Evolutionary conservation across 805 yeast genomes (phyloP).

Genomic region (Candida nonsorbophila): DNA sequence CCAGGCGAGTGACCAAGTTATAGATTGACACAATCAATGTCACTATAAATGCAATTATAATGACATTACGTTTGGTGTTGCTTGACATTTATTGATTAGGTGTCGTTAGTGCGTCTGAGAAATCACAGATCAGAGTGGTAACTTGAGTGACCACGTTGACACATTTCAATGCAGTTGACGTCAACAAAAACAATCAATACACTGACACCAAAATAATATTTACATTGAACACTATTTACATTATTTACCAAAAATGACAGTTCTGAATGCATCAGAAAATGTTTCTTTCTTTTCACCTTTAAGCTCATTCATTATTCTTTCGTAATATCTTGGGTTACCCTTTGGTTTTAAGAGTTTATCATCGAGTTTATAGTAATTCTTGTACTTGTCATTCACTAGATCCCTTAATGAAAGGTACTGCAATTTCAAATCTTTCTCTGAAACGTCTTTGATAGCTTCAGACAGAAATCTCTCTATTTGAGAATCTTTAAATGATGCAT

Average conservation of each 20-base stretch:
- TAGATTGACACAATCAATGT: too few species aligned
- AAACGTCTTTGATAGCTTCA: slow-evolving; percentile 28
- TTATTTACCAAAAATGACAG: slow-evolving; percentile 71
- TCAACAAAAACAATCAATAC: too few species aligned
- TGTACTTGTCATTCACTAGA: slow-evolving; percentile 56
- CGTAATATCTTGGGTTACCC: slow-evolving; percentile 79
- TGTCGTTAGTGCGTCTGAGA: neutral
- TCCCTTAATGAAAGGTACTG: slow-evolving; percentile 57
- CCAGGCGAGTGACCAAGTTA: slow-evolving; percentile 2
- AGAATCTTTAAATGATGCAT: slow-evolving; percentile 62
- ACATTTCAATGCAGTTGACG: too few species aligned
- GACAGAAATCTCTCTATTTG: slow-evolving; percentile 46
- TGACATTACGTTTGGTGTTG: neutral
- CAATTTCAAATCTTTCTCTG: slow-evolving; percentile 49
- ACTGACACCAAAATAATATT: too few species aligned
- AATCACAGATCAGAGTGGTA: neutral
- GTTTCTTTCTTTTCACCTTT: slow-evolving; percentile 68
- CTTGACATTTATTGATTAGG: slow-evolving; percentile 1
- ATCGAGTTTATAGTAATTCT: slow-evolving; percentile 56
- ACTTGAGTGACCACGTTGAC: neutral
- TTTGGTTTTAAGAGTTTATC: slow-evolving; percentile 71
- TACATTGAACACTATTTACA: too few species aligned
- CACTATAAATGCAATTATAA: too few species aligned
- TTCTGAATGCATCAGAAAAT: slow-evolving; percentile 59
- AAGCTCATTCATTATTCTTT: slow-evolving; percentile 63